Evolutionary conservation across 805 yeast genomes (phyloP).

Genomic region (Wickerhamia fluorescens): DNA sequence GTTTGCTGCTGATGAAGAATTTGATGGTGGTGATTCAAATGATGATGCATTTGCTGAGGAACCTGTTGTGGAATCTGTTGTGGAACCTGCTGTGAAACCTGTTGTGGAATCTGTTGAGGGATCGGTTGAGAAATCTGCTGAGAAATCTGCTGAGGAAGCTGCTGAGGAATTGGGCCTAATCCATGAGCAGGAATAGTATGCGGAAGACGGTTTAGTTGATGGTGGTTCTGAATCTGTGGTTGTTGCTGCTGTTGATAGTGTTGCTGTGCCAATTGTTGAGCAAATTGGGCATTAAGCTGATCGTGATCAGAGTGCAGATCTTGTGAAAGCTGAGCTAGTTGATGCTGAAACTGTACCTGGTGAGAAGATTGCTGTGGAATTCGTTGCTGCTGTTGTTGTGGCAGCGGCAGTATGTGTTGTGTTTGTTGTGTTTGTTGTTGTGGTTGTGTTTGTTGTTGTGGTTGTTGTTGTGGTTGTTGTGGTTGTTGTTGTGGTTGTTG

Average conservation of each 20-base stretch:
- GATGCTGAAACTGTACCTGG: slow-evolving; percentile 11
- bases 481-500: too few species aligned
- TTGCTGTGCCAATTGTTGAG: slow-evolving; percentile 6
- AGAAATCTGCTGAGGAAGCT: slow-evolving; percentile 2
- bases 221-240: slow-evolving; percentile 6
- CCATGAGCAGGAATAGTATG: too few species aligned
- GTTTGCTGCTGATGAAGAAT: too few species aligned
- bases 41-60: slow-evolving; percentile 3
- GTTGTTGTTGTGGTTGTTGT: too few species aligned
- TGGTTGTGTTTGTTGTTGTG: too few species aligned
- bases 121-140: slow-evolving; percentile 3
- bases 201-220: slow-evolving; percentile 4
- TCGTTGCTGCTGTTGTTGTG: slow-evolving; percentile 4
- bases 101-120: too few species aligned
- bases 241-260: slow-evolving; percentile 6
- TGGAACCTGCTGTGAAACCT: slow-evolving; percentile 3
- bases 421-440: slow-evolving; percentile 7
- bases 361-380: slow-evolving; percentile 6
- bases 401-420: slow-evolving; percentile 6
- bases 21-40: too few species aligned
- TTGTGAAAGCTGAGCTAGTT: slow-evolving; percentile 7
- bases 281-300: slow-evolving; percentile 6
- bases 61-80: slow-evolving; percentile 3
- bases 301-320: slow-evolving; percentile 8
- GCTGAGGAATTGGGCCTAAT: slow-evolving; percentile 2